Conservation (phyloP, 2,329 filamentous ascomycete genomes). For the Diaporthe nobilis region DNA sequence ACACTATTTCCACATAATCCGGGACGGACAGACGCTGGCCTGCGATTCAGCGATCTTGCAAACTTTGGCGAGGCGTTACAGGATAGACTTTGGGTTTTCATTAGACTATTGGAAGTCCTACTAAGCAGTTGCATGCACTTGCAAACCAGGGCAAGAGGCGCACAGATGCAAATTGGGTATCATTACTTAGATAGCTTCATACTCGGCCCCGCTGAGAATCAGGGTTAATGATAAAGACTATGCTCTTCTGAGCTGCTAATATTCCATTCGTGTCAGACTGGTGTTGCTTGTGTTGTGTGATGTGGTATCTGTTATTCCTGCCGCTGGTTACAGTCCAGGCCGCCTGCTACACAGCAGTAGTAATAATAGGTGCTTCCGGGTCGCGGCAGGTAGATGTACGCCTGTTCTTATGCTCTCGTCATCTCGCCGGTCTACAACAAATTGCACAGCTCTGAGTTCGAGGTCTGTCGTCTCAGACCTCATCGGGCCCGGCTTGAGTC, state of each 20-base stretch:
- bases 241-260: slow-evolving; percentile 13
- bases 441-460: neutral
- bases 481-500: neutral
- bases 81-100: slow-evolving; percentile 36
- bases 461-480: neutral
- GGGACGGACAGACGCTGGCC: neutral
- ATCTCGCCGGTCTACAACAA: neutral
- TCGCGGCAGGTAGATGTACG: neutral
- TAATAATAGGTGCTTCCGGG: neutral
- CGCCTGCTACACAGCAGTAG: neutral
- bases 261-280: neutral
- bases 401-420: neutral
- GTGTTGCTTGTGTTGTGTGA: neutral
- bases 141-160: slow-evolving; percentile 7
- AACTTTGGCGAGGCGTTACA: slow-evolving; percentile 39
- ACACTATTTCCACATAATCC: neutral
- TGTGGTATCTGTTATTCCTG: neutral
- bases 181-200: slow-evolving; percentile 31
- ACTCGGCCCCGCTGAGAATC: slow-evolving; percentile 12
- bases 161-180: slow-evolving; percentile 1
- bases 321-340: too few relatives aligned
- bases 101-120: slow-evolving; percentile 29
- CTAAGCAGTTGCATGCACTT: neutral
- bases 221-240: slow-evolving; percentile 35
- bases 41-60: slow-evolving; percentile 29